phyloP scores from a whole-genome alignment of 495 filamentous ascomycete species.

The Umbilicaria muhlenbergii region DNA sequence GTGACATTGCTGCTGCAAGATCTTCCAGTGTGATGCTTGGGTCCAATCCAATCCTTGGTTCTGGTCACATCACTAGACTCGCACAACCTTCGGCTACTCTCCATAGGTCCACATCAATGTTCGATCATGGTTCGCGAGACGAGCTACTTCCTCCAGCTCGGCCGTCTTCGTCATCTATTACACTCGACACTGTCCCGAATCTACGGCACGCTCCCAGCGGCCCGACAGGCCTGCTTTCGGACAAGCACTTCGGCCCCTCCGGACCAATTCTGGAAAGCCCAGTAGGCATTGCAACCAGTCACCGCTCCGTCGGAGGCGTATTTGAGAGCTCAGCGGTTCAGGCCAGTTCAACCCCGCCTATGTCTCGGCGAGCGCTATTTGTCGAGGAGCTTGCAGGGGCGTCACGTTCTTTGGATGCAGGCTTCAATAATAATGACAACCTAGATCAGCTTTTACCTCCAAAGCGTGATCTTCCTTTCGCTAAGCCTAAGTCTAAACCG shows the following conservation, averaged over 20 bases:
- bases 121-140: too few relatives aligned
- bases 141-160: too few relatives aligned
- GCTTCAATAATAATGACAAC: not conserved
- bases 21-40: too few relatives aligned
- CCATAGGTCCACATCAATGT: too few relatives aligned
- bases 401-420: slow-evolving; percentile 1
- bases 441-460: slow-evolving; percentile 29
- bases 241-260: not conserved
- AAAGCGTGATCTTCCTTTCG: slow-evolving; percentile 29
- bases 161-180: too few relatives aligned
- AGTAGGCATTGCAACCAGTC: not conserved
- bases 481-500: slow-evolving; percentile 15
- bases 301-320: not conserved
- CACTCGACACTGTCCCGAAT: too few relatives aligned
- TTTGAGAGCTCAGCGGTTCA: not conserved
- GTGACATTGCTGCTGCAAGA: too few relatives aligned
- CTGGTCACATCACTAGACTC: too few relatives aligned
- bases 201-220: too few relatives aligned
- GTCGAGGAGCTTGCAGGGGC: not conserved
- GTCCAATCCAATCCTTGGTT: too few relatives aligned
- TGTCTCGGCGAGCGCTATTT: slow-evolving; percentile 1
- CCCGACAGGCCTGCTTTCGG: too few relatives aligned
- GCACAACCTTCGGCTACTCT: too few relatives aligned
- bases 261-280: not conserved
- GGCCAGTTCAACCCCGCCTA: slow-evolving; percentile 1